Base-by-base conservation (phyloP, 768 basidiomycete genomes). In the Suillus decipiens region DNA sequence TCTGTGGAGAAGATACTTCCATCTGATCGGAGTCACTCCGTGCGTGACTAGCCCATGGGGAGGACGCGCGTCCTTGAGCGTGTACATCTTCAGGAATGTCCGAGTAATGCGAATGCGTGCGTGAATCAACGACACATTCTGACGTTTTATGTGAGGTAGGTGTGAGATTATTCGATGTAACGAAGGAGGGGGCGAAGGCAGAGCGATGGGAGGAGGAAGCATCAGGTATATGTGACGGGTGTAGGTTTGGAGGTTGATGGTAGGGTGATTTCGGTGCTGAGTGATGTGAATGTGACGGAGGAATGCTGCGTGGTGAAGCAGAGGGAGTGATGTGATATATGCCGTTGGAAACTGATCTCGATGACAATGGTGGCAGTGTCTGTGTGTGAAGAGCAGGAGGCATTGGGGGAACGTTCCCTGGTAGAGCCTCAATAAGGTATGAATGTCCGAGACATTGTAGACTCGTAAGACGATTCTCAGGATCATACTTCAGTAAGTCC, bases 401-500 rank as follows among this genome's bases (percentile, higher is more conserved):
- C 65, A 87, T 77, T 22, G 87, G 87, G 24, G 89, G 86, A 68
- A 84, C 80, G 67, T 89, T 89, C 56, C 85, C 82, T 41, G 84
- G 86, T 64, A 81, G 79, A 14, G 90, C 93, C 76, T 97, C 93
- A 63, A 83, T 83, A 62, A 98, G 86, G 80, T 99, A 99, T 15
- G 87, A 82, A 74, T 98, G 95, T 37, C 94, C 86, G 65, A 97
- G 79, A 73, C 95, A 96, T 73, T 96, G 86, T 56, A 83, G 83
- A 62, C 93, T 90, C 1, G 95, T 97, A 56, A 98, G 81, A 34
- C 97, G 90, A 56, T 83, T 80, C 45, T 88, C 87, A 31, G 97
- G 96, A 70, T 99, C 93, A 77, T 97, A 99, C 70, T 88, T 90
- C 64, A 99, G 85, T 17, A 98, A 82, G 72, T 96, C 93, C 55